Percentiles rank a stretch among this genome's conserved stretches.
Evolutionary conservation across 345 rosid species (phyloP).

Genomic region (Boechera divaricarpa): DNA sequence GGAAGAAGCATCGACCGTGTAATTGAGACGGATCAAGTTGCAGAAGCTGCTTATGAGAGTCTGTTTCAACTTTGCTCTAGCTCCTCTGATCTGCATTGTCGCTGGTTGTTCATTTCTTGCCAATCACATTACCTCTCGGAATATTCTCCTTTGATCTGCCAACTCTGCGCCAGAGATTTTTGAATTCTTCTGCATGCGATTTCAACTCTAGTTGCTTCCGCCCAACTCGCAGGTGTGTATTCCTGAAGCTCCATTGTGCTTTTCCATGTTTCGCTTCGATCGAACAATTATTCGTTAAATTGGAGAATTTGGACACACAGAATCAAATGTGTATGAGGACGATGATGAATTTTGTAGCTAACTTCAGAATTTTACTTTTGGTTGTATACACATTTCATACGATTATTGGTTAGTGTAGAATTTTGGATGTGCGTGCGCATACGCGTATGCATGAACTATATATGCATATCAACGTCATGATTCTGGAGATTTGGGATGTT

Average conservation of each 20-base stretch:
- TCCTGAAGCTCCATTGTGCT: not conserved
- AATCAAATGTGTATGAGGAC: not conserved
- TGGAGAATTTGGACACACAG: not conserved
- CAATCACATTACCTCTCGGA: not conserved
- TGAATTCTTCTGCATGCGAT: conserved; percentile 26
- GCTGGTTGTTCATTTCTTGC: not conserved
- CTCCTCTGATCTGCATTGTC: conserved; percentile 27
- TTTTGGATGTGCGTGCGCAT: not conserved
- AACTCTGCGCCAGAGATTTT: not conserved
- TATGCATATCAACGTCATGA: not conserved
- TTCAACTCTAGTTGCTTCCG: conserved; percentile 14
- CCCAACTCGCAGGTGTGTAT: conserved; percentile 34
- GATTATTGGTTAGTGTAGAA: not conserved
- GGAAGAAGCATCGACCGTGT: conserved; percentile 32
- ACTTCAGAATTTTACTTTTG: conserved; percentile 11
- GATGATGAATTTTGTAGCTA: not conserved
- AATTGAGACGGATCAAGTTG: conserved; percentile 34
- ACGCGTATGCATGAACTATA: not conserved
- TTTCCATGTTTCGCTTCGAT: not conserved
- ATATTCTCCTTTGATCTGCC: not conserved
- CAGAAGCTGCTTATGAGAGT: conserved; percentile 5
- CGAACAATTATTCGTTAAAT: not conserved
- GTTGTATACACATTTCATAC: not conserved
- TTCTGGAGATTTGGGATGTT: not conserved
- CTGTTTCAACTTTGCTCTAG: conserved; percentile 23